phyloP scores from a whole-genome alignment of 2,329 filamentous ascomycete genomes.

The Coleophoma eucalyptorum region DNA sequence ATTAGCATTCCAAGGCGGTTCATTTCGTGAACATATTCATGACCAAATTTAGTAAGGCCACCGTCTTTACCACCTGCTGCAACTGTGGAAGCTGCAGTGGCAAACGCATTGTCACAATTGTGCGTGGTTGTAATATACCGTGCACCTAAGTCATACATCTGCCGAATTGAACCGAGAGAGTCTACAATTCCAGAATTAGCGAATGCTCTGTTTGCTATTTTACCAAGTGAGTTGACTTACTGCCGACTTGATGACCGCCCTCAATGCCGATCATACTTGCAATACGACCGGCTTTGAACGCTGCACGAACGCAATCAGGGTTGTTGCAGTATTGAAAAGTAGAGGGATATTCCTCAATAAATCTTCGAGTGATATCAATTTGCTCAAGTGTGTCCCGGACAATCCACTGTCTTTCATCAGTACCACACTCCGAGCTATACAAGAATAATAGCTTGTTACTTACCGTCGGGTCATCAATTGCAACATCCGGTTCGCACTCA shows the following conservation, averaged over 20 bases:
- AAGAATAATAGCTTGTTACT: not conserved
- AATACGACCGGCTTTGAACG: slow-evolving; percentile 37
- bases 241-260: slow-evolving; percentile 47
- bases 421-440: not conserved
- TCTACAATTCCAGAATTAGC: slow-evolving; percentile 28
- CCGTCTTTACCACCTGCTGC: slow-evolving; percentile 17
- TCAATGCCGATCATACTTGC: slow-evolving; percentile 58
- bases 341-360: slow-evolving; percentile 31
- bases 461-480: slow-evolving; percentile 16
- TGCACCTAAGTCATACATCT: slow-evolving; percentile 58
- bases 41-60: slow-evolving; percentile 52
- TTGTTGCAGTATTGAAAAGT: slow-evolving; percentile 19
- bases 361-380: slow-evolving; percentile 50
- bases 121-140: slow-evolving; percentile 66
- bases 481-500: slow-evolving; percentile 13
- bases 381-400: slow-evolving; percentile 53
- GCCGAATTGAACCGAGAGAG: slow-evolving; percentile 51
- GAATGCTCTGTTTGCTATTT: not conserved
- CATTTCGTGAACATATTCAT: slow-evolving; percentile 57
- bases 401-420: slow-evolving; percentile 2
- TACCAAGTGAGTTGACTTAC: not conserved
- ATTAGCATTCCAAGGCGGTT: slow-evolving; percentile 66
- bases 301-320: slow-evolving; percentile 14
- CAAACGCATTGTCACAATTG: slow-evolving; percentile 65
- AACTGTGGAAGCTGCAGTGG: slow-evolving; percentile 24